Percentiles rank a stretch among this genome's conserved stretches.
Evolutionary conservation across 1,284 basidiomycete genomes (phyloP).

Genomic region (Heterobasidion irregulare): DNA sequence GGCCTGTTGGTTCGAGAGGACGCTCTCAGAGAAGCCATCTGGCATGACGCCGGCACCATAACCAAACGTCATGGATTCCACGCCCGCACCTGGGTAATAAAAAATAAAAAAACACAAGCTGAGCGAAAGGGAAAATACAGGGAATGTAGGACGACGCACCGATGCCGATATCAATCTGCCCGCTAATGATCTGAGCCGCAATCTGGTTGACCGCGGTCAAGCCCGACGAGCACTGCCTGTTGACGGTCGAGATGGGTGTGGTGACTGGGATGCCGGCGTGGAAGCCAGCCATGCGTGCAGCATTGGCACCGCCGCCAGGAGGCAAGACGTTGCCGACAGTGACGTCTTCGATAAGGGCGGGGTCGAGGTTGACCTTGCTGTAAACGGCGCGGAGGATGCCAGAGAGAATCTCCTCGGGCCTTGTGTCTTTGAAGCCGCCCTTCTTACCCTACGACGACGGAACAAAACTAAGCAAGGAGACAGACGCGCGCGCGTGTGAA

Average conservation of each 20-base stretch:
- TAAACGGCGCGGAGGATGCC: slow-evolving; percentile 74
- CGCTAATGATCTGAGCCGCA: slow-evolving; percentile 79
- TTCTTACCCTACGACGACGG: slow-evolving; percentile 59
- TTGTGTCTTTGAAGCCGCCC: slow-evolving; percentile 91
- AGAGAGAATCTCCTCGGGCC: slow-evolving; percentile 85
- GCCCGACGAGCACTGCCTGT: slow-evolving; percentile 93
- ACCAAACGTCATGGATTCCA: slow-evolving; percentile 92
- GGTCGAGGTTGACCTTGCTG: slow-evolving; percentile 62
- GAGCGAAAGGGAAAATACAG: not conserved
- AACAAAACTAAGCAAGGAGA: not conserved
- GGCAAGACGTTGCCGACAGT: slow-evolving; percentile 93
- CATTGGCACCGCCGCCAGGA: slow-evolving; percentile 82
- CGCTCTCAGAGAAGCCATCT: slow-evolving; percentile 71
- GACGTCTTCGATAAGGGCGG: slow-evolving; percentile 81
- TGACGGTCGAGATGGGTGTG: slow-evolving; percentile 79
- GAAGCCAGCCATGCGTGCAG: slow-evolving; percentile 92
- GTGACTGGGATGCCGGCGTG: slow-evolving; percentile 88
- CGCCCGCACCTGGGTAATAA: slow-evolving; percentile 67
- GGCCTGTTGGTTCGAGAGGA: slow-evolving; percentile 75
- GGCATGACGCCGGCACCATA: slow-evolving; percentile 70
- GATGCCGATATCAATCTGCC: slow-evolving; percentile 91
- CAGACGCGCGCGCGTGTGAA: not conserved
- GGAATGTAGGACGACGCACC: slow-evolving; percentile 37
- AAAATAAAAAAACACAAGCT: not conserved
- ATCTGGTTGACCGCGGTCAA: slow-evolving; percentile 87